A percentile compares a stretch with the other conserved stretches of the same genome.
Conservation (phyloP, 1,284 basidiomycete genomes). For the Ustilago hordei region DNA sequence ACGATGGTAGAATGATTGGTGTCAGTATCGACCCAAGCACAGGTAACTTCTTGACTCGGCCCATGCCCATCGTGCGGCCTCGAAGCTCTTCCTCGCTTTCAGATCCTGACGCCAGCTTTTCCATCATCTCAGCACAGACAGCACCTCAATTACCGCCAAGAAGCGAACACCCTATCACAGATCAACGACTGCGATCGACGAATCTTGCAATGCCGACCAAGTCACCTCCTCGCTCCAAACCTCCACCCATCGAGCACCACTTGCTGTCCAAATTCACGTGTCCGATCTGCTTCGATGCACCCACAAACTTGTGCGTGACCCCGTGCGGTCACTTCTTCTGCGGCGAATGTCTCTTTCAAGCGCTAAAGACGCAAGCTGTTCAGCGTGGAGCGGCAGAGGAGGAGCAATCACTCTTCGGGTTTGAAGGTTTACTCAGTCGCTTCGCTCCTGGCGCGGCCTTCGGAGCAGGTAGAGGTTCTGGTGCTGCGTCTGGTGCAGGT, state of each 20-base stretch:
- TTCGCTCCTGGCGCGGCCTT: slow-evolving; percentile 30
- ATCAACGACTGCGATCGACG: slow-evolving; percentile 29
- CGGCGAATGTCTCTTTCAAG: slow-evolving; percentile 60
- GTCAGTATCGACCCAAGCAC: slow-evolving; percentile 35
- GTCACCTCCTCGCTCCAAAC: slow-evolving; percentile 47
- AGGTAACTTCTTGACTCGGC: slow-evolving; percentile 35
- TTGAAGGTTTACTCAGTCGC: slow-evolving; percentile 36
- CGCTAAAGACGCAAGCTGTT: slow-evolving; percentile 52
- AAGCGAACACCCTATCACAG: slow-evolving; percentile 42
- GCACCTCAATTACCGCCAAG: slow-evolving; percentile 12
- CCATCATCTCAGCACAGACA: slow-evolving; percentile 19
- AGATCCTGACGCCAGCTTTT: slow-evolving; percentile 28
- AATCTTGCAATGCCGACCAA: slow-evolving; percentile 38
- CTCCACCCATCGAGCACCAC: slow-evolving; percentile 48
- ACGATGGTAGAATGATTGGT: slow-evolving; percentile 12
- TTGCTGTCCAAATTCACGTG: slow-evolving; percentile 59
- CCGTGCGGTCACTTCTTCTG: slow-evolving; percentile 67
- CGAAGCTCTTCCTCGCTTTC: slow-evolving; percentile 6
- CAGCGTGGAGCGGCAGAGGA: slow-evolving; percentile 47
- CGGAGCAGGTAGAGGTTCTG: slow-evolving; percentile 9
- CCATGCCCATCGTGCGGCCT: slow-evolving; percentile 38
- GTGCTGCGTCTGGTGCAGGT: background rate
- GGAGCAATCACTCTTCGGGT: slow-evolving; percentile 20
- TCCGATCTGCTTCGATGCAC: slow-evolving; percentile 64
- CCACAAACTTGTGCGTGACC: slow-evolving; percentile 48